Evolutionary conservation across 352 stramenopile species (phyloP).

Genomic region (Globisporangium camurandrum): DNA sequence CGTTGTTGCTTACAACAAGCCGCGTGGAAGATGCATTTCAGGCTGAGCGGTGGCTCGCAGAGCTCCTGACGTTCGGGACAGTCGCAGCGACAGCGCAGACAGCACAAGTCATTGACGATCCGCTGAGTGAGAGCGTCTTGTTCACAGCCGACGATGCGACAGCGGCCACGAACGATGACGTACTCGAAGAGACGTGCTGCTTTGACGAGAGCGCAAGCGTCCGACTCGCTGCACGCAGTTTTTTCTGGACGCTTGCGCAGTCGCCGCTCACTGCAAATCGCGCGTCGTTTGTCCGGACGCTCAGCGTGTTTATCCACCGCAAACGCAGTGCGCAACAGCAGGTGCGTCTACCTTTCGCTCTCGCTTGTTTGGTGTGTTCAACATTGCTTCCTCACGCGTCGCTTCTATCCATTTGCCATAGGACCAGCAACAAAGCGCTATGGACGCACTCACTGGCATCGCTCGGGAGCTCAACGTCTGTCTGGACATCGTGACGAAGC

Average conservation of each 20-base stretch:
- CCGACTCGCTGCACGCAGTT: conserved; percentile 23
- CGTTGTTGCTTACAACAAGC: conserved; percentile 19
- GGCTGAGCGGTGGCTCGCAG: conserved; percentile 43
- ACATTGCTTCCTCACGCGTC: background rate
- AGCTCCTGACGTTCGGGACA: conserved; percentile 26
- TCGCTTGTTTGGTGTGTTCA: background rate
- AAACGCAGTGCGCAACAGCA: conserved; percentile 21
- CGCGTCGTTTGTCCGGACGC: conserved; percentile 21
- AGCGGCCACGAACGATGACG: conserved; percentile 10
- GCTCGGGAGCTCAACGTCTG: conserved; percentile 33
- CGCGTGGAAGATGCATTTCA: conserved; percentile 28
- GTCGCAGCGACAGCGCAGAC: background rate
- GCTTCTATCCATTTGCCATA: background rate
- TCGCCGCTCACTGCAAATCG: conserved; percentile 13
- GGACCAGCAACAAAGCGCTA: background rate
- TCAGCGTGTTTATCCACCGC: conserved; percentile 29
- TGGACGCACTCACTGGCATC: conserved; percentile 1
- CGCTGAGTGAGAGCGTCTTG: conserved; percentile 10
- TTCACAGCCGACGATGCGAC: conserved; percentile 4
- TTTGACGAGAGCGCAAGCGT: conserved; percentile 35
- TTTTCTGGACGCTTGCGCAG: conserved; percentile 31
- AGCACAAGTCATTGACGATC: background rate
- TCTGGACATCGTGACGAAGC: conserved; percentile 19
- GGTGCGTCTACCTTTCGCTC: background rate
- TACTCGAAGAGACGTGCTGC: conserved; percentile 40